Percentiles rank a stretch among this genome's conserved stretches.
Conservation (phyloP, 108 stramenopile species). For the Cyclotella choctawhatcheeana region DNA sequence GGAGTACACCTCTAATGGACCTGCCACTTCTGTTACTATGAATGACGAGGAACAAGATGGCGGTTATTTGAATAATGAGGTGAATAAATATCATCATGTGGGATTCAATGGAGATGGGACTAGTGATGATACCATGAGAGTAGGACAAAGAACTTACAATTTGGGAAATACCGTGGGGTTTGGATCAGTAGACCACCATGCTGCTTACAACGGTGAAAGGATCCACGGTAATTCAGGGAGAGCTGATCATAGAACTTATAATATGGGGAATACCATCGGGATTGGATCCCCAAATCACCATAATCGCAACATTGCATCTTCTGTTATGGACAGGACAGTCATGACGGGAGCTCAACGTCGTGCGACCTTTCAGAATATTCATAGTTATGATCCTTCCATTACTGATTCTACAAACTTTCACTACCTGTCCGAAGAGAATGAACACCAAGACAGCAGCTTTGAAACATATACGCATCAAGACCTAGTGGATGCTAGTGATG, state of each 20-base stretch:
- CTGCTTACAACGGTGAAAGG: too few relatives aligned
- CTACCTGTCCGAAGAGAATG: background rate
- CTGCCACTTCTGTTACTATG: constrained; percentile 1
- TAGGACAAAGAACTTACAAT: background rate
- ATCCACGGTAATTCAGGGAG: too few relatives aligned
- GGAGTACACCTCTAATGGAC: constrained; percentile 1
- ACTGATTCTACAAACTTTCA: background rate
- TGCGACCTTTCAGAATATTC: constrained; percentile 6
- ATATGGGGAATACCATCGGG: constrained; percentile 3
- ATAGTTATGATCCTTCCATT: constrained; percentile 1
- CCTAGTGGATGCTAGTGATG: background rate
- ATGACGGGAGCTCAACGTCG: constrained; percentile 13
- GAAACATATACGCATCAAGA: background rate
- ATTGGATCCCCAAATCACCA: background rate
- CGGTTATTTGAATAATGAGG: too few relatives aligned
- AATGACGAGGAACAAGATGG: too few relatives aligned
- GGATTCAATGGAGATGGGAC: too few relatives aligned
- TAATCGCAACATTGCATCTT: background rate
- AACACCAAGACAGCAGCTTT: background rate
- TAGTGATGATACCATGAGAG: too few relatives aligned
- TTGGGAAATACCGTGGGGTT: background rate
- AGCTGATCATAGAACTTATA: too few relatives aligned
- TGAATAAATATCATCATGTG: too few relatives aligned
- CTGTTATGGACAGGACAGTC: background rate
- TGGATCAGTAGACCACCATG: background rate